Percentiles rank a stretch among this genome's conserved stretches.
phyloP scores from a whole-genome alignment of 2,329 filamentous ascomycete species.

The Aspergillus phoenicis region DNA sequence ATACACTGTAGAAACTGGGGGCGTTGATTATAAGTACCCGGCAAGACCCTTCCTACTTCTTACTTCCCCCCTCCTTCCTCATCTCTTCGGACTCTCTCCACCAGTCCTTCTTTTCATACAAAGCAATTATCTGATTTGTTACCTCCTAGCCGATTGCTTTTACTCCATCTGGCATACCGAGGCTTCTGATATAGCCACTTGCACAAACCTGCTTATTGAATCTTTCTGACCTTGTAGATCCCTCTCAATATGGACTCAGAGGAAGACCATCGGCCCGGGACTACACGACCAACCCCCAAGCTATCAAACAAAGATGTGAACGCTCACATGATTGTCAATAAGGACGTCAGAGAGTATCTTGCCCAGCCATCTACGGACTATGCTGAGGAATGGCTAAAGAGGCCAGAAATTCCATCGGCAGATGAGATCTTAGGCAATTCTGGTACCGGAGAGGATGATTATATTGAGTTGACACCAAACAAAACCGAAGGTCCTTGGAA shows the following conservation, averaged over 20 bases:
- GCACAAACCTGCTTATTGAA: background rate
- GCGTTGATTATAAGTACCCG: too few relatives aligned
- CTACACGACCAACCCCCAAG: background rate
- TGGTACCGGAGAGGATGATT: conserved; percentile 23
- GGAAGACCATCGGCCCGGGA: background rate
- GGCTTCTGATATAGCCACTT: background rate
- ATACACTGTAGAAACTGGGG: too few relatives aligned
- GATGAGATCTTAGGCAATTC: conserved; percentile 41
- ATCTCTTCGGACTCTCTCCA: too few relatives aligned
- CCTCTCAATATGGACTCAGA: background rate
- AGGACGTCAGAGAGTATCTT: conserved; percentile 35
- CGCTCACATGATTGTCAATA: conserved; percentile 25
- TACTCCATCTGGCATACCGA: background rate
- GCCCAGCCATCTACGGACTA: conserved; percentile 18
- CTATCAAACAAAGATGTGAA: background rate
- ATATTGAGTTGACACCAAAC: conserved; percentile 54
- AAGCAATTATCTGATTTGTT: too few relatives aligned
- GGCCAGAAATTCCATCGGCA: conserved; percentile 44
- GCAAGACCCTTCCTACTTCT: too few relatives aligned
- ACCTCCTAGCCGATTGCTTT: background rate
- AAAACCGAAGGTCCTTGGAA: conserved; percentile 59
- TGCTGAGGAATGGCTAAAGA: conserved; percentile 36
- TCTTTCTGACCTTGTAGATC: background rate
- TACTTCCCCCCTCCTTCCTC: too few relatives aligned
- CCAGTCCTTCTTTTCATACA: too few relatives aligned